Conservation (phyloP, 2,329 filamentous ascomycete species). For the Venturia oleaginea region DNA sequence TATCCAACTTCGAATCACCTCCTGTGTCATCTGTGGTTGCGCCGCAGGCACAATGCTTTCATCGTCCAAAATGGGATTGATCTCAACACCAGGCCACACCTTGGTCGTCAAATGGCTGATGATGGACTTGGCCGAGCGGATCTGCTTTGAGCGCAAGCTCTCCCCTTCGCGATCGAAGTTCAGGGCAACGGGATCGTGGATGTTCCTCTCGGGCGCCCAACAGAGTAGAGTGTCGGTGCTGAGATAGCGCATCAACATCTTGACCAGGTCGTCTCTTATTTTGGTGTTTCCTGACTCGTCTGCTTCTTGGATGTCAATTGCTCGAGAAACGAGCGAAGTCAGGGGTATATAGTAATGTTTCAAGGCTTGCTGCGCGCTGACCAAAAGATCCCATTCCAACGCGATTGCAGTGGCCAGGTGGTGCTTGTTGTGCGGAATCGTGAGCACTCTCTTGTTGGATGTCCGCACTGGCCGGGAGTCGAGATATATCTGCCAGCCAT, state of each 20-base stretch:
- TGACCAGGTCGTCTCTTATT: slow-evolving; percentile 55
- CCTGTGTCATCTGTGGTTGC: slow-evolving; percentile 66
- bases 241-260: slow-evolving; percentile 71
- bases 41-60: slow-evolving; percentile 65
- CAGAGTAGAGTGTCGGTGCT: slow-evolving; percentile 89
- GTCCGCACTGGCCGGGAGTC: slow-evolving; percentile 74
- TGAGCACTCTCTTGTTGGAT: slow-evolving; percentile 61
- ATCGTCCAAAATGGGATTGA: slow-evolving; percentile 71
- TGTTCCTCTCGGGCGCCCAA: slow-evolving; percentile 59
- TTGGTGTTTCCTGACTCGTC: slow-evolving; percentile 45
- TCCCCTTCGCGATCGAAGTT: slow-evolving; percentile 40
- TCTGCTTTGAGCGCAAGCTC: slow-evolving; percentile 64
- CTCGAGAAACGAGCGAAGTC: slow-evolving; percentile 75
- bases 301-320: slow-evolving; percentile 67
- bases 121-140: slow-evolving; percentile 58
- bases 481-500: slow-evolving; percentile 57
- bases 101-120: slow-evolving; percentile 60
- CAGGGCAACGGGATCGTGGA: slow-evolving; percentile 34
- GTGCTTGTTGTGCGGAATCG: slow-evolving; percentile 64
- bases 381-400: slow-evolving; percentile 84
- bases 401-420: slow-evolving; percentile 79
- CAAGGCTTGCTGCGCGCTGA: slow-evolving; percentile 72
- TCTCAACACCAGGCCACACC: slow-evolving; percentile 76
- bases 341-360: slow-evolving; percentile 83
- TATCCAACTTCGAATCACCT: slow-evolving; percentile 73